These are phyloP conservation scores for Neostapfia colusana DNA, from an alignment of 176 grass and related monocot genomes.

Conservation along the genomic window DNA sequence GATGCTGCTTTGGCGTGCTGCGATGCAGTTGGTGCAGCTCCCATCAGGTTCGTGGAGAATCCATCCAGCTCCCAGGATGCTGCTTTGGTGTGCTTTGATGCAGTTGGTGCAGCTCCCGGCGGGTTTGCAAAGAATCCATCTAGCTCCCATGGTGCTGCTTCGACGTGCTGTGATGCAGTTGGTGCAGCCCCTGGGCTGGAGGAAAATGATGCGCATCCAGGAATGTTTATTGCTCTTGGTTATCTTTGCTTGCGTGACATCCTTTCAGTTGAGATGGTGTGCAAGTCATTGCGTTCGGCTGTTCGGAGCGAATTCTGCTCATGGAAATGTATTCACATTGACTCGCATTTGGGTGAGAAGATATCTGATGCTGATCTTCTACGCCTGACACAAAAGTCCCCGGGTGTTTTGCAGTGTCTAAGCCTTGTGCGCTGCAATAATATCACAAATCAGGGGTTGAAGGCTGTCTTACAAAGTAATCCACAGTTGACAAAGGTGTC, in stretches of 20 bases:
- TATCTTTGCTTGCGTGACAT: slow-evolving; percentile 67
- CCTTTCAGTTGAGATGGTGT: slow-evolving; percentile 63
- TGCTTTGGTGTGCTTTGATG: slow-evolving; percentile 16
- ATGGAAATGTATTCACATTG: slow-evolving; percentile 71
- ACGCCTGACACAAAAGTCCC: slow-evolving; percentile 45
- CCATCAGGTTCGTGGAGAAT: slow-evolving; percentile 17
- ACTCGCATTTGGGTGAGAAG: slow-evolving; percentile 45
- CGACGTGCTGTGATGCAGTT: not conserved
- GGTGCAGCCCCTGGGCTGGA: slow-evolving; percentile 24
- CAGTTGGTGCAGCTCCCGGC: slow-evolving; percentile 22
- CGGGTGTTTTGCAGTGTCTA: slow-evolving; percentile 55
- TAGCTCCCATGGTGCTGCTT: slow-evolving; percentile 28
- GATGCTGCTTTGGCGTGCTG: slow-evolving; percentile 29
- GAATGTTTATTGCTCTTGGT: slow-evolving; percentile 44
- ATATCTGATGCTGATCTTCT: slow-evolving; percentile 66
- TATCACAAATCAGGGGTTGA: slow-evolving; percentile 83
- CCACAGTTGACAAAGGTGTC: slow-evolving; percentile 73
- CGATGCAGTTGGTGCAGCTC: slow-evolving; percentile 15
- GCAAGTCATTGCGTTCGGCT: slow-evolving; percentile 52
- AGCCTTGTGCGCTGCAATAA: slow-evolving; percentile 51
- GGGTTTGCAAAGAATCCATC: slow-evolving; percentile 18
- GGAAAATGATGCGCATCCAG: slow-evolving; percentile 53
- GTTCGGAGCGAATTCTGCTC: slow-evolving; percentile 47
- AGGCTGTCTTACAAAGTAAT: slow-evolving; percentile 60
- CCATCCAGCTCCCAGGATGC: slow-evolving; percentile 22